Conservation (phyloP, 1,284 basidiomycete species). For the Moesziomyces sp. region DNA sequence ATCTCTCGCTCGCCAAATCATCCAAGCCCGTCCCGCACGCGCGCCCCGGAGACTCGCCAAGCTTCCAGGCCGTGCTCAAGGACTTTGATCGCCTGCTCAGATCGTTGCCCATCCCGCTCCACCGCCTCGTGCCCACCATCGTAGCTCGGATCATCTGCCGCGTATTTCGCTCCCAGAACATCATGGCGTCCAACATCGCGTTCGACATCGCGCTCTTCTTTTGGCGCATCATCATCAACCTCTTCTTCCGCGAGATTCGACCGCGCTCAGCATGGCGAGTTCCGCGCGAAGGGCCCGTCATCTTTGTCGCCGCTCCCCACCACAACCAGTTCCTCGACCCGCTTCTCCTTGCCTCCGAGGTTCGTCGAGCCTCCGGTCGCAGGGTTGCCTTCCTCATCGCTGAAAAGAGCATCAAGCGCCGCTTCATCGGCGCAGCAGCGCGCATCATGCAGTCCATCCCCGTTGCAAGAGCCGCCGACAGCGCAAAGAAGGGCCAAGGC, state of each 20-base stretch:
- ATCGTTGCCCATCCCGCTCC: constrained; percentile 59
- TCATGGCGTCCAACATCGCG: constrained; percentile 65
- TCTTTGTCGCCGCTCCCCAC: constrained; percentile 97
- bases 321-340: constrained; percentile 98
- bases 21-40: constrained; percentile 31
- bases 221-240: constrained; percentile 84
- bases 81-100: constrained; percentile 57
- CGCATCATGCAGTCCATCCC: constrained; percentile 81
- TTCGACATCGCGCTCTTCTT: constrained; percentile 68
- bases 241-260: constrained; percentile 97
- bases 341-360: constrained; percentile 86
- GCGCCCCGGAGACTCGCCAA: constrained; percentile 38
- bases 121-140: constrained; percentile 53
- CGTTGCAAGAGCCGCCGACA: constrained; percentile 90
- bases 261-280: constrained; percentile 95
- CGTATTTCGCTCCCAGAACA: constrained; percentile 48
- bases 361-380: constrained; percentile 81
- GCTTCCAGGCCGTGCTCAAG: constrained; percentile 39
- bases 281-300: constrained; percentile 86
- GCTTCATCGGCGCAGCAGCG: constrained; percentile 84
- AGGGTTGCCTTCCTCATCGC: constrained; percentile 90
- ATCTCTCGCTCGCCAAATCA: constrained; percentile 25
- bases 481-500: constrained; percentile 82
- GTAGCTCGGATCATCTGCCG: constrained; percentile 54
- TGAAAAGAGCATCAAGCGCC: constrained; percentile 88